These are phyloP conservation scores for Globisporangium orthogonon DNA, from an alignment of 352 stramenopile species.

Conservation along the genomic window DNA sequence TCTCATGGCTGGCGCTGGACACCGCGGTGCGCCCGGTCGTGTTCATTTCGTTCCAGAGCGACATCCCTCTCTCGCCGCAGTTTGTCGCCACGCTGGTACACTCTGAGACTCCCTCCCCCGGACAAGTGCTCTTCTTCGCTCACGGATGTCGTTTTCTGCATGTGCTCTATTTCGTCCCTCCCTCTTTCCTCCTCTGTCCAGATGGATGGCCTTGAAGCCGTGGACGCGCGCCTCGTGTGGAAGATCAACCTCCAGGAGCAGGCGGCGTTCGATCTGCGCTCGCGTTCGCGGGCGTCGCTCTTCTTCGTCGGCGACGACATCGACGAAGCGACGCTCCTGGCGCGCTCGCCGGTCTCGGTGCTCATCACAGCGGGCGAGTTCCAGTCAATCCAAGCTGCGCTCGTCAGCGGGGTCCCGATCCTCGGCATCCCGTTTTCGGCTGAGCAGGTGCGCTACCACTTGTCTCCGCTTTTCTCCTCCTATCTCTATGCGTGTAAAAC, in stretches of 20 bases:
- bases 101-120: background rate
- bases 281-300: constrained; percentile 32
- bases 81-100: constrained; percentile 49
- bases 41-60: constrained; percentile 49
- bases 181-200: constrained; percentile 8
- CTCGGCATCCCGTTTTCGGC: constrained; percentile 67
- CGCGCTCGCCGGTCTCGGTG: constrained; percentile 25
- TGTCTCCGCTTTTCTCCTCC: too few species aligned
- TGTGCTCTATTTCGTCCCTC: too few species aligned
- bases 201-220: constrained; percentile 50
- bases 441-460: constrained; percentile 35
- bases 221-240: constrained; percentile 50
- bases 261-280: constrained; percentile 48
- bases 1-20: constrained; percentile 30
- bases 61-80: constrained; percentile 42
- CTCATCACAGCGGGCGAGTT: constrained; percentile 61
- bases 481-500: background rate
- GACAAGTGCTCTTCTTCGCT: too few species aligned
- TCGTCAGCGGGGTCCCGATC: constrained; percentile 52
- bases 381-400: constrained; percentile 51
- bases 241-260: constrained; percentile 51
- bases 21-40: constrained; percentile 29
- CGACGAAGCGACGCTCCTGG: constrained; percentile 41
- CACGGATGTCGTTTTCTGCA: constrained; percentile 5
- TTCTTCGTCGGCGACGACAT: constrained; percentile 43